Conservation (phyloP, 768 basidiomycete species). For the Hortiboletus flavorubellus region DNA sequence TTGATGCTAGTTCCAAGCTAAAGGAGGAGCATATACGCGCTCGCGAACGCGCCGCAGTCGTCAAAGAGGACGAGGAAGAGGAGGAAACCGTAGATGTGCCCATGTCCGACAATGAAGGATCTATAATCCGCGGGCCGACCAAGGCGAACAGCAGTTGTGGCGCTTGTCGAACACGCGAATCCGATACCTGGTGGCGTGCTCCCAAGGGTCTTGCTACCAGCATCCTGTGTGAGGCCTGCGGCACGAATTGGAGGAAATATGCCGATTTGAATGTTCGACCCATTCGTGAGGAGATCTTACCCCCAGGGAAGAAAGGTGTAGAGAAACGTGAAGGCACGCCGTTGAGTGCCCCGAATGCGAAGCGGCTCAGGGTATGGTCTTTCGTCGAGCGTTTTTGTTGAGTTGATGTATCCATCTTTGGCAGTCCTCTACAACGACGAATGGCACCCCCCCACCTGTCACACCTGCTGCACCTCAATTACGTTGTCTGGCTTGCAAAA, state of each 20-base stretch:
- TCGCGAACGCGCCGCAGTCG: slow-evolving; percentile 34
- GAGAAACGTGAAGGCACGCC: slow-evolving; percentile 65
- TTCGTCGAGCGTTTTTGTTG: neutral
- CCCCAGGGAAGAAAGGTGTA: slow-evolving; percentile 38
- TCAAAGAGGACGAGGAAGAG: slow-evolving; percentile 26
- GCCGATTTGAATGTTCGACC: slow-evolving; percentile 81
- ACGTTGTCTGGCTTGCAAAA: slow-evolving; percentile 72
- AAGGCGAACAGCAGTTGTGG: slow-evolving; percentile 65
- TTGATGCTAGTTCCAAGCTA: slow-evolving; percentile 50
- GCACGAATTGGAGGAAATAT: slow-evolving; percentile 89
- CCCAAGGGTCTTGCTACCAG: slow-evolving; percentile 78
- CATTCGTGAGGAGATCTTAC: slow-evolving; percentile 60
- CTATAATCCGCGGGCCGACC: slow-evolving; percentile 56
- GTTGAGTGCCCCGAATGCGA: slow-evolving; percentile 47
- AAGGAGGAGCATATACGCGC: slow-evolving; percentile 64
- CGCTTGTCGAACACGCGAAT: slow-evolving; percentile 80
- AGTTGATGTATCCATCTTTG: neutral
- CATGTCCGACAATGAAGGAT: slow-evolving; percentile 69
- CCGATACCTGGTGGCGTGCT: slow-evolving; percentile 86
- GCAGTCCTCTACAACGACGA: slow-evolving; percentile 39
- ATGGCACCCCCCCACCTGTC: slow-evolving; percentile 61
- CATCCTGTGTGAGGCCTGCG: slow-evolving; percentile 83
- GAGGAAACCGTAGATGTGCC: slow-evolving; percentile 31
- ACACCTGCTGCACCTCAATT: slow-evolving; percentile 53
- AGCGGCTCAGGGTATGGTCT: slow-evolving; percentile 58